Base-by-base conservation (phyloP, 164 flowering plant genomes). In the Amborella trichopoda region DNA sequence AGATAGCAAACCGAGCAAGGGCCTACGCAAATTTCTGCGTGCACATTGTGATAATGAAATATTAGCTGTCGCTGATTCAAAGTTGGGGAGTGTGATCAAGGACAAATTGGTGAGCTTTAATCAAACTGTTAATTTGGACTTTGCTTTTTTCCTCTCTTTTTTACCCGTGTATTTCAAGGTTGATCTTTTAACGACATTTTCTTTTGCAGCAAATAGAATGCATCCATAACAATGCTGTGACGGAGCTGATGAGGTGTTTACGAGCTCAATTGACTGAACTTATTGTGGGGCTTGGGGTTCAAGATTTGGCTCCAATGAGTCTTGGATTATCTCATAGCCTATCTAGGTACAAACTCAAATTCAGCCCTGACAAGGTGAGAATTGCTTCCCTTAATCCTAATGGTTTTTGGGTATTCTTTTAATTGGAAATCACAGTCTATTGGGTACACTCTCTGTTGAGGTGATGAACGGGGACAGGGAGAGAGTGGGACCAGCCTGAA, bases 281-380 rank as follows among this genome's bases (percentile, higher is more conserved):
- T 44, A 83, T 91, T 36, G 60, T 94, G 21, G 98, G 96, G 51
- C 57, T 91, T 16, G 95, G 58, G 24, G 70, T 65, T 44, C 94
- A 82, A 68, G 99, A 91, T 60, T 61, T 91, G 73, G 82, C 83
- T 40, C 96, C 93, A 28, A 91, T 87, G 99, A 87, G 96, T 64
- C 64, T 87, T 69, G 99, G 95, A 53, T 67, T 87, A 53, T 84
- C 99, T 39, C 95, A 87, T 53, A 88, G 94, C 41, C 52, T 91
- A 23, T 80, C 95, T n/a, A 71, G 99, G 69, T 84, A 84, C 73
- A 84, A 82, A 70, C 69, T 91, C 43, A 87, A 91, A 49, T 91
- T 91, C 62, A 88, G 99, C 62, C 82, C 96, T 27, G 99, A 91
- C 26, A 88, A 87, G 96, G 96, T 76, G 28, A 59, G 18, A 33